Conservation (phyloP, 192 early-diverging fungal species). For the Ambispora gerdemannii region DNA sequence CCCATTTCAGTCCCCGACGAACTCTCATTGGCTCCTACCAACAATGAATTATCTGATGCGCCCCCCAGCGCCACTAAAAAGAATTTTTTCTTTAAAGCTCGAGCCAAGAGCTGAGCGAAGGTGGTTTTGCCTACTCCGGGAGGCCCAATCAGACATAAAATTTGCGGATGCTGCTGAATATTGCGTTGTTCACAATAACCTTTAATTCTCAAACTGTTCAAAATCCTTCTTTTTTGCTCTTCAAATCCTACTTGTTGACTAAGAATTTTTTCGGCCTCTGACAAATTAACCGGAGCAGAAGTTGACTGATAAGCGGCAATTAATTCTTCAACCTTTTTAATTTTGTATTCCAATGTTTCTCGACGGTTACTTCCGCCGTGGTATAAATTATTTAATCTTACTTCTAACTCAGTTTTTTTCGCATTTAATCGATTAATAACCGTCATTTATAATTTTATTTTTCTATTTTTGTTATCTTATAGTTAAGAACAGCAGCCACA, state of each 20-base stretch:
- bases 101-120: slow-evolving; percentile 15
- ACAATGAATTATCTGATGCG: not conserved
- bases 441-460: slow-evolving; percentile 16
- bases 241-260: slow-evolving; percentile 11
- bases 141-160: not conserved
- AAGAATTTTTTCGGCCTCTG: not conserved
- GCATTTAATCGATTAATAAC: slow-evolving; percentile 8
- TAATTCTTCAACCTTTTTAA: slow-evolving; percentile 4
- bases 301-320: not conserved
- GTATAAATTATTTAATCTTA: no score
- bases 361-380: not conserved
- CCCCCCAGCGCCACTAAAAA: not conserved
- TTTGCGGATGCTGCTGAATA: not conserved
- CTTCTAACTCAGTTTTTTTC: not conserved
- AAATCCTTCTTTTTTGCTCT: not conserved
- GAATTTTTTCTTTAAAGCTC: slow-evolving; percentile 5
- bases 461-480: not conserved
- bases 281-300: not conserved
- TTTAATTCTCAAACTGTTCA: not conserved
- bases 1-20: not conserved
- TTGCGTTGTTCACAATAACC: not conserved
- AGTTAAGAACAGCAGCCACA: not conserved
- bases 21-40: not conserved
- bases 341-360: not conserved
- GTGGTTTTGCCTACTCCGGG: slow-evolving; percentile 1